Evolutionary conservation across 176 grass and related monocot species (phyloP).

Genomic region (Cymbopogon citratus): DNA sequence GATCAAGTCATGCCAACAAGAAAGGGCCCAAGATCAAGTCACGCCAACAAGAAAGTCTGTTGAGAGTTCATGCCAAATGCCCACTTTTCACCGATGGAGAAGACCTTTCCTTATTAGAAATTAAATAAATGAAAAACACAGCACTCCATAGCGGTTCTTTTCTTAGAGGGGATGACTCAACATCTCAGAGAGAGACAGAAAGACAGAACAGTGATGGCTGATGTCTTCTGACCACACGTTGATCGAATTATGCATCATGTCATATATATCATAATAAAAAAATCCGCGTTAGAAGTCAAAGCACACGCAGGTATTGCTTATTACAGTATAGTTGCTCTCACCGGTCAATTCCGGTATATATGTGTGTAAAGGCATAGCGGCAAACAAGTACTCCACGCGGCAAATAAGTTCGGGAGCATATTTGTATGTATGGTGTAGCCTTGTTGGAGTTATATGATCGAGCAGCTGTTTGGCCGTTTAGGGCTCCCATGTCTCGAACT

Average conservation of each 20-base stretch:
- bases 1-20: background rate
- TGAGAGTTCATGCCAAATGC: background rate
- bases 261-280: background rate
- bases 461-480: conserved; percentile 15
- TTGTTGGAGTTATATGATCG: background rate
- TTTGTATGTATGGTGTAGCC: background rate
- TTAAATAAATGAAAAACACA: background rate
- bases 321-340: background rate
- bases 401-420: background rate
- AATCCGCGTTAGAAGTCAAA: background rate
- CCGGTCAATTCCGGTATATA: background rate
- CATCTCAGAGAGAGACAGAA: background rate
- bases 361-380: background rate
- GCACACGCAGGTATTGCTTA: background rate
- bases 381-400: background rate
- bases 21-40: background rate
- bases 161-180: background rate
- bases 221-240: conserved; percentile 20
- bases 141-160: background rate
- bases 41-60: background rate
- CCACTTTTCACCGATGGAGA: background rate
- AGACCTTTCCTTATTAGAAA: background rate
- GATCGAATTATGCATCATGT: conserved; percentile 25
- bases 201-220: background rate
- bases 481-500: conserved; percentile 52